phyloP scores from a whole-genome alignment of 805 yeast genomes.

The Metschnikowia rubicola region DNA sequence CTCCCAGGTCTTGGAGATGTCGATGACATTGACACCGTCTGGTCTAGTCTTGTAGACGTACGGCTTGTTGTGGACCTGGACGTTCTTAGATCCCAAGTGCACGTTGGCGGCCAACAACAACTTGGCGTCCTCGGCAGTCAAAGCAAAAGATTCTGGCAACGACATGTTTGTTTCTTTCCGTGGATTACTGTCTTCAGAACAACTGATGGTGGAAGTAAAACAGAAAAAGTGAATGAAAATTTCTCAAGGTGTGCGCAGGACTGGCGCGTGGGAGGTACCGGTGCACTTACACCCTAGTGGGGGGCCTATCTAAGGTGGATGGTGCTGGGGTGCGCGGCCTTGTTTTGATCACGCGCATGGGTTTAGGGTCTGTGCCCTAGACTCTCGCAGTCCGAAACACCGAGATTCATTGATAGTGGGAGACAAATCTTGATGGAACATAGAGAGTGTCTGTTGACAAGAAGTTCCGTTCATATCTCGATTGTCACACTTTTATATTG shows the following conservation, averaged over 20 bases:
- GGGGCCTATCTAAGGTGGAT: not conserved
- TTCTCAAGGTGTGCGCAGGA: slow-evolving; percentile 22
- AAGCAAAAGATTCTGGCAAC: slow-evolving; percentile 83
- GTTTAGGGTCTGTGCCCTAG: slow-evolving; percentile 5
- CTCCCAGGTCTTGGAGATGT: slow-evolving; percentile 99
- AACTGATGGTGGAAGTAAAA: slow-evolving; percentile 16
- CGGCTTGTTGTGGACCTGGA: slow-evolving; percentile 97
- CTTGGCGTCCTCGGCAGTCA: slow-evolving; percentile 98
- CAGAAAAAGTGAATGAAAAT: slow-evolving; percentile 19
- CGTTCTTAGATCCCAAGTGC: slow-evolving; percentile 99
- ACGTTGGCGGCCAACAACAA: slow-evolving; percentile 98
- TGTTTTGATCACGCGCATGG: slow-evolving; percentile 2
- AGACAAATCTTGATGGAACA: too few relatives aligned
- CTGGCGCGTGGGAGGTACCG: slow-evolving; percentile 19
- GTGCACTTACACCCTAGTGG: slow-evolving; percentile 1
- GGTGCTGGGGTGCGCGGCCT: not conserved
- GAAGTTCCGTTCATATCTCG: too few relatives aligned
- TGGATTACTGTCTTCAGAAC: slow-evolving; percentile 18
- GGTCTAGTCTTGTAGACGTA: slow-evolving; percentile 98
- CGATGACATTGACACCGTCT: slow-evolving; percentile 98
- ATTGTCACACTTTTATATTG: too few relatives aligned
- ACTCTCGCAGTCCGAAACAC: not conserved
- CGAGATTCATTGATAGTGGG: too few relatives aligned
- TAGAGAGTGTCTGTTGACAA: too few relatives aligned
- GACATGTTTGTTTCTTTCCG: slow-evolving; percentile 49